Conservation (phyloP, 176 grass and related monocot species). For the Miscanthus lutarioriparius region DNA sequence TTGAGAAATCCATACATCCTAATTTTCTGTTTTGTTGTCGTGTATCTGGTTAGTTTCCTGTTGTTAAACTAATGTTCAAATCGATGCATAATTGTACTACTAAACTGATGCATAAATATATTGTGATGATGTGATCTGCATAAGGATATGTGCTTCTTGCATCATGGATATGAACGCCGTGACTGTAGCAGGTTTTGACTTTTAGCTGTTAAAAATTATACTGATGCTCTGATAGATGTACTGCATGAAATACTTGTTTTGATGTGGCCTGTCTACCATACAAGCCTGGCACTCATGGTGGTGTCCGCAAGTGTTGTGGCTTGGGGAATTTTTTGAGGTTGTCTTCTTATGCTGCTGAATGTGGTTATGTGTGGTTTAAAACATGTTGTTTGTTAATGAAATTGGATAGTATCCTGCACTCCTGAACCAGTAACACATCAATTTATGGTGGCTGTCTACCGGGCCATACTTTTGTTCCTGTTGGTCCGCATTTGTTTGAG, state of each 20-base stretch:
- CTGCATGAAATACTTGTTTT: constrained; percentile 2
- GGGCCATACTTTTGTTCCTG: not conserved
- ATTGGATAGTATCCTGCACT: not conserved
- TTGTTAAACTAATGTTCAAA: not conserved
- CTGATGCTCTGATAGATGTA: not conserved
- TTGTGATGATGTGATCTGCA: not conserved
- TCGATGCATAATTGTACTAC: not conserved
- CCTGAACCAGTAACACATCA: not conserved
- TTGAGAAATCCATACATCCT: not conserved
- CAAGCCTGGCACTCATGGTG: not conserved
- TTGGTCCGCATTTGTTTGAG: not conserved
- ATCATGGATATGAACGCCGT: not conserved
- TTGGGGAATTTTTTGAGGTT: not conserved
- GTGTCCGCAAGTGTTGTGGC: not conserved
- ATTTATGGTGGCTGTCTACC: not conserved
- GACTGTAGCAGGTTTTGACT: not conserved
- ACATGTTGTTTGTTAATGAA: not conserved
- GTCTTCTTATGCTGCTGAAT: not conserved
- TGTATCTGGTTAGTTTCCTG: not conserved
- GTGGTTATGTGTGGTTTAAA: not conserved
- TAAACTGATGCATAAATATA: not conserved
- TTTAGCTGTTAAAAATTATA: not conserved
- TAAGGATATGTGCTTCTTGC: not conserved
- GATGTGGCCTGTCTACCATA: not conserved
- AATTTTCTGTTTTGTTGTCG: not conserved